Conservation (phyloP, 2,329 filamentous ascomycete genomes). For the Arachnopeziza araneosa region DNA sequence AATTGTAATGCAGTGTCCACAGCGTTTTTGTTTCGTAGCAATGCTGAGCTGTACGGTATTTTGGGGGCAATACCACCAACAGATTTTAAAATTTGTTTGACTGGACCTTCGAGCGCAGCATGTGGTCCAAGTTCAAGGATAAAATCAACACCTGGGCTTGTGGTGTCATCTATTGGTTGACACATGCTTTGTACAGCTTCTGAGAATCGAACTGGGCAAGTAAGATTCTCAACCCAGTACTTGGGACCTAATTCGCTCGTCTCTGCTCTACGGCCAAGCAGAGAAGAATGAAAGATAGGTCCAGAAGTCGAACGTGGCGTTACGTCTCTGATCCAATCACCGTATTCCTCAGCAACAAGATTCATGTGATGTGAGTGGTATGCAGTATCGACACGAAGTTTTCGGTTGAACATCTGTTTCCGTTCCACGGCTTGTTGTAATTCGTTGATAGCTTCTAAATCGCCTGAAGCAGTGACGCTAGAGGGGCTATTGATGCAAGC, state of each 20-base stretch:
- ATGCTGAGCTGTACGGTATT: slow-evolving; percentile 33
- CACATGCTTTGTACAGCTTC: slow-evolving; percentile 10
- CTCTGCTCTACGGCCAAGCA: slow-evolving; percentile 16
- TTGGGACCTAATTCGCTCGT: slow-evolving; percentile 21
- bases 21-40: slow-evolving; percentile 48
- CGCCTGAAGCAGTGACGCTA: slow-evolving; percentile 24
- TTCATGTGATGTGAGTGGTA: slow-evolving; percentile 37
- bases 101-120: slow-evolving; percentile 31
- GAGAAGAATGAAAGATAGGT: slow-evolving; percentile 6
- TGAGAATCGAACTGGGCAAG: slow-evolving; percentile 38
- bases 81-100: slow-evolving; percentile 33
- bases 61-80: slow-evolving; percentile 27
- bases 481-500: slow-evolving; percentile 30
- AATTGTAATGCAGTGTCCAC: slow-evolving; percentile 41
- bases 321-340: slow-evolving; percentile 4
- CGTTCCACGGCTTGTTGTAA: slow-evolving; percentile 11
- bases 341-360: slow-evolving; percentile 25
- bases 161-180: slow-evolving; percentile 6
- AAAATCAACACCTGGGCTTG: slow-evolving; percentile 14
- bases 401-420: slow-evolving; percentile 30
- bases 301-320: neutral
- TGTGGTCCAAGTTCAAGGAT: slow-evolving; percentile 26
- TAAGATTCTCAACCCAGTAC: slow-evolving; percentile 44
- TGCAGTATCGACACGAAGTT: slow-evolving; percentile 35
- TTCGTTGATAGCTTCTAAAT: slow-evolving; percentile 14